These are phyloP conservation scores for Ustulina deusta DNA, from an alignment of 2,329 filamentous ascomycete species.

Conservation along the genomic window DNA sequence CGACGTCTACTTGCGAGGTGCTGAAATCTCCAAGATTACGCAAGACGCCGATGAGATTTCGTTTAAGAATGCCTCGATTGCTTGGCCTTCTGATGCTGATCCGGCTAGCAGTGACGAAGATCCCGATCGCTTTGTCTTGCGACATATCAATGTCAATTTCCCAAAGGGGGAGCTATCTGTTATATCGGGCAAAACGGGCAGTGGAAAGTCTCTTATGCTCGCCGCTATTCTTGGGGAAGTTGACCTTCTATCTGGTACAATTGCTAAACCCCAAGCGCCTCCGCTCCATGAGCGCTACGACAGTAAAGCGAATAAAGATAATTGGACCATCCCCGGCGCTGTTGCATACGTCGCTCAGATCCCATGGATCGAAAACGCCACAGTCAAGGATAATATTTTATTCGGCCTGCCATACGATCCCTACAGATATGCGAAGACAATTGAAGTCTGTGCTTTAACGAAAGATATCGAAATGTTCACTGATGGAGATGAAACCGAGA, in stretches of 20 bases:
- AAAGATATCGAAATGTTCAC: slow-evolving; percentile 82
- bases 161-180: slow-evolving; percentile 77
- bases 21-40: slow-evolving; percentile 70
- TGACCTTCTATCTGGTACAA: slow-evolving; percentile 72
- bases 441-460: slow-evolving; percentile 77
- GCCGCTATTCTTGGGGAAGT: slow-evolving; percentile 80
- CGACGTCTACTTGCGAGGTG: slow-evolving; percentile 74
- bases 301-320: slow-evolving; percentile 67
- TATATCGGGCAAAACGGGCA: slow-evolving; percentile 81
- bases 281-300: slow-evolving; percentile 68
- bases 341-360: slow-evolving; percentile 83
- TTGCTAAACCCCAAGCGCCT: slow-evolving; percentile 67
- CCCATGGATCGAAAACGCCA: slow-evolving; percentile 87
- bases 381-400: slow-evolving; percentile 80
- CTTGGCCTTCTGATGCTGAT: slow-evolving; percentile 77
- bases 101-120: slow-evolving; percentile 55
- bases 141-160: slow-evolving; percentile 73
- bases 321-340: slow-evolving; percentile 77
- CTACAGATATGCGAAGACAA: slow-evolving; percentile 76
- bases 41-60: slow-evolving; percentile 69
- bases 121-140: slow-evolving; percentile 72
- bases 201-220: slow-evolving; percentile 81
- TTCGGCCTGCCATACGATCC: slow-evolving; percentile 79
- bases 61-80: slow-evolving; percentile 76
- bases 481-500: slow-evolving; percentile 83